phyloP scores from a whole-genome alignment of 2,329 filamentous ascomycete species.

The Diaporthe capsici region DNA sequence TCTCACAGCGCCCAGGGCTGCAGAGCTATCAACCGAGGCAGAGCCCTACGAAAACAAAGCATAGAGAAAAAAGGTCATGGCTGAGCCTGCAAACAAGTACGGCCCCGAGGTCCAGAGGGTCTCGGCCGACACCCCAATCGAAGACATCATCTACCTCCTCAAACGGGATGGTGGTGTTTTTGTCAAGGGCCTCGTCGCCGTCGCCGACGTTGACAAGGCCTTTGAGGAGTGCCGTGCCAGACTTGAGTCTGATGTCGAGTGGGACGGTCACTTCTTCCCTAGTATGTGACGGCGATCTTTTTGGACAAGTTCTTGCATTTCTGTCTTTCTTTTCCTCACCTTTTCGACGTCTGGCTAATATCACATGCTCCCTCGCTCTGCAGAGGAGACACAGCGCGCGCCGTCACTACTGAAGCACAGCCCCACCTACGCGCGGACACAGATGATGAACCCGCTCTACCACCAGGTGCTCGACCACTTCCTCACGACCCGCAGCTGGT shows the following conservation, averaged over 20 bases:
- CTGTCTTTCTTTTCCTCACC: background rate
- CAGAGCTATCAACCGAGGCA: background rate
- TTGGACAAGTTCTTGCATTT: background rate
- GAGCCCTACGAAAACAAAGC: background rate
- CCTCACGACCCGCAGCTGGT: constrained; percentile 24
- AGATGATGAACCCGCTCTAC: constrained; percentile 25
- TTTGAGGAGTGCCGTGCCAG: constrained; percentile 24
- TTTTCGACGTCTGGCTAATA: background rate
- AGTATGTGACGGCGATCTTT: background rate
- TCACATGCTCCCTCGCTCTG: background rate
- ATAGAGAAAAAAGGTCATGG: background rate
- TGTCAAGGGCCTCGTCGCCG: constrained; percentile 7
- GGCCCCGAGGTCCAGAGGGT: background rate
- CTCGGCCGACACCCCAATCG: background rate
- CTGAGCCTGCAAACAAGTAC: background rate
- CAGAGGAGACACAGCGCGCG: constrained; percentile 17
- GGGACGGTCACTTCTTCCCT: constrained; percentile 1
- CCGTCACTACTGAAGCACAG: constrained; percentile 15
- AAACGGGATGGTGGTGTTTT: constrained; percentile 14
- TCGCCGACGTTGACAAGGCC: constrained; percentile 8
- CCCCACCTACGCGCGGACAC: constrained; percentile 4
- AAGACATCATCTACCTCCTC: constrained; percentile 12
- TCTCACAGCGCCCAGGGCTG: background rate
- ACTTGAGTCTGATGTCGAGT: constrained; percentile 21
- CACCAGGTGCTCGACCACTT: constrained; percentile 1